Evolutionary conservation across 2,329 filamentous ascomycete genomes (phyloP).

Genomic region (Tolypocladium capitatum): DNA sequence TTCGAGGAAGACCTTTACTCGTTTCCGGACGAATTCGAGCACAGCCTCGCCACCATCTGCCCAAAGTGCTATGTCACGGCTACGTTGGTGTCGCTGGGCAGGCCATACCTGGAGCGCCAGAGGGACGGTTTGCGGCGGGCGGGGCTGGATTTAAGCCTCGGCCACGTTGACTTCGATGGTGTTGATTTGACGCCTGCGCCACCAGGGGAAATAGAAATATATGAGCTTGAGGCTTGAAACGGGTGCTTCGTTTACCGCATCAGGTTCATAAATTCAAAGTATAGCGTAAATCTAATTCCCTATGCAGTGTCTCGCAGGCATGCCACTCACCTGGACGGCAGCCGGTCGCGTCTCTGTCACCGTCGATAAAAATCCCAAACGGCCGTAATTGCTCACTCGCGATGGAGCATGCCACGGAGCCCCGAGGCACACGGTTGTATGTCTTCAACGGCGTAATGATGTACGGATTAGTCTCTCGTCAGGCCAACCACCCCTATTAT

Average conservation of each 20-base stretch:
- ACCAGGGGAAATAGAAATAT: too few relatives aligned
- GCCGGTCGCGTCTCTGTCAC: too few relatives aligned
- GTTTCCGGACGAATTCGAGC: not conserved
- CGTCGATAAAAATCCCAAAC: too few relatives aligned
- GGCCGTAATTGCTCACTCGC: too few relatives aligned
- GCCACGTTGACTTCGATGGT: not conserved
- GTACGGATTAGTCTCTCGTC: constrained; percentile 17
- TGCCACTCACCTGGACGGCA: too few relatives aligned
- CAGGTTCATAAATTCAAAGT: too few relatives aligned
- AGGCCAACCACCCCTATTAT: constrained; percentile 25
- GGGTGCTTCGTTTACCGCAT: not conserved
- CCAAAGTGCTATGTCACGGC: not conserved
- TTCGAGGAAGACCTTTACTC: not conserved
- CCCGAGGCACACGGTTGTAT: too few relatives aligned
- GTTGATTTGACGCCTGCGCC: too few relatives aligned
- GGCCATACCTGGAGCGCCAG: not conserved
- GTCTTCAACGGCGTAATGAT: too few relatives aligned
- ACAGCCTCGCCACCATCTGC: not conserved
- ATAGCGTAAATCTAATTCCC: too few relatives aligned
- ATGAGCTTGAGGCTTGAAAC: not conserved
- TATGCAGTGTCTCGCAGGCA: too few relatives aligned
- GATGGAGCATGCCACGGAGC: too few relatives aligned
- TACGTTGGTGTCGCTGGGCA: not conserved
- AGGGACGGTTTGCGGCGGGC: not conserved
- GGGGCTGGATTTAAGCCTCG: not conserved